These are phyloP conservation scores for Geotrichum bryndzae DNA, from an alignment of 1,139 yeast genomes.

Conservation along the genomic window DNA sequence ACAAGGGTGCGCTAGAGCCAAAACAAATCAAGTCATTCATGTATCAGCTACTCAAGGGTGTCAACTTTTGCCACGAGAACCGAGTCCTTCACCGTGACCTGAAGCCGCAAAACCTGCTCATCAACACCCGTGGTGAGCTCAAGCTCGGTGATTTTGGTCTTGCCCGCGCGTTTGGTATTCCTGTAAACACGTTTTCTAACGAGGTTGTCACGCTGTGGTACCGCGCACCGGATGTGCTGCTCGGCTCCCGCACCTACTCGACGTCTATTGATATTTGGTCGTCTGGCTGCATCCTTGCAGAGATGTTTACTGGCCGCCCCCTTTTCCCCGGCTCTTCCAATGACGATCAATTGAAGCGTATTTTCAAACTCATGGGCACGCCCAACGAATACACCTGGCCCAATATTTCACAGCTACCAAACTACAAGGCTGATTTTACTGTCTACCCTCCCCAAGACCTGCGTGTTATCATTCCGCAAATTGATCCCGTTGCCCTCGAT, in stretches of 20 bases:
- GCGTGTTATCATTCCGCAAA: constrained; percentile 62
- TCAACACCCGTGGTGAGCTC: constrained; percentile 81
- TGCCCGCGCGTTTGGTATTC: constrained; percentile 97
- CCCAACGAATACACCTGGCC: constrained; percentile 98
- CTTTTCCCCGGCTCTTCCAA: constrained; percentile 93
- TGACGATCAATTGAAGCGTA: constrained; percentile 85
- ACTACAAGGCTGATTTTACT: constrained; percentile 75
- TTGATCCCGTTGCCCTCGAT: constrained; percentile 78
- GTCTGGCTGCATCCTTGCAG: constrained; percentile 96
- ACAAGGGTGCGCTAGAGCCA: constrained; percentile 72
- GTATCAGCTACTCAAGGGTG: constrained; percentile 87
- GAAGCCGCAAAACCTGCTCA: constrained; percentile 89
- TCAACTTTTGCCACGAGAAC: constrained; percentile 91
- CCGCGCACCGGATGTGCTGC: constrained; percentile 93
- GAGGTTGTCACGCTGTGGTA: constrained; percentile 98
- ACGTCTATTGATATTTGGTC: constrained; percentile 99
- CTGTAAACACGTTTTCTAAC: constrained; percentile 93
- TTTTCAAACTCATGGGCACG: constrained; percentile 91
- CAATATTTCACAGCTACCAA: constrained; percentile 77
- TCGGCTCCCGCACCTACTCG: constrained; percentile 91
- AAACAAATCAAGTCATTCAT: constrained; percentile 80
- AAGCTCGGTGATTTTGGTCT: constrained; percentile 96
- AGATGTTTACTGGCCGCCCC: constrained; percentile 98
- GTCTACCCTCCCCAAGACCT: constrained; percentile 79
- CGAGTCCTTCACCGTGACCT: constrained; percentile 91